These are phyloP conservation scores for Colletotrichum caudatum DNA, from an alignment of 2,329 filamentous ascomycete genomes.

Conservation along the genomic window DNA sequence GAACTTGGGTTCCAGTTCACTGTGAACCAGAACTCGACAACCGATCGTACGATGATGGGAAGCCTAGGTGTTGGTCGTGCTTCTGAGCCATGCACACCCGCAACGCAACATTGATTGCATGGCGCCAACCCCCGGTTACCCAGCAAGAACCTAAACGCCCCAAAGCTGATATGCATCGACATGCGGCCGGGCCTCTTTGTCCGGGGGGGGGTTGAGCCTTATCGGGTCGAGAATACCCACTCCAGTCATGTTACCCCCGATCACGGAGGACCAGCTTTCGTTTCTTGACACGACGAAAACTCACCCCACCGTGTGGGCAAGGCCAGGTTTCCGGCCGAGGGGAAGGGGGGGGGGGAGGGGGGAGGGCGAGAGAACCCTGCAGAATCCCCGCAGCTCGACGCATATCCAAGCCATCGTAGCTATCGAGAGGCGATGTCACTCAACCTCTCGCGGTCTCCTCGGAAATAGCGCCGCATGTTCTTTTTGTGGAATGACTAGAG, in stretches of 20 bases:
- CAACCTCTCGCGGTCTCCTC: not conserved
- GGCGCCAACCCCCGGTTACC: not conserved
- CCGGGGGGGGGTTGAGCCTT: not conserved
- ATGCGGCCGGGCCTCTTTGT: not conserved
- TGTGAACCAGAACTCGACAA: not conserved
- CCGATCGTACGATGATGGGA: not conserved
- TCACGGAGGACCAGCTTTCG: constrained; percentile 24
- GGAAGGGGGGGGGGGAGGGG: too few species aligned
- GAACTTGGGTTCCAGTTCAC: not conserved
- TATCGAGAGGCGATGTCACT: constrained; percentile 20
- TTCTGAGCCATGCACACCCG: not conserved
- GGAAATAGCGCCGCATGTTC: constrained; percentile 6
- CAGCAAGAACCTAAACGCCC: not conserved
- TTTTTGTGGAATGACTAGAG: not conserved
- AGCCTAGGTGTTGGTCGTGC: not conserved
- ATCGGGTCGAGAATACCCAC: not conserved
- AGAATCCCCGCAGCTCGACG: constrained; percentile 7
- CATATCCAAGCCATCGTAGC: constrained; percentile 31
- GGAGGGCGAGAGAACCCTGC: constrained; percentile 32
- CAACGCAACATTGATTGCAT: not conserved
- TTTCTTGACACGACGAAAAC: constrained; percentile 8
- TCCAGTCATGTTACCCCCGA: not conserved
- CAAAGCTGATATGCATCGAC: too few species aligned
- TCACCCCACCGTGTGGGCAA: constrained; percentile 21
- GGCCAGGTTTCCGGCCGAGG: constrained; percentile 35